Evolutionary conservation across 306 rosid species (phyloP).

Genomic region (Luffa acutangula): DNA sequence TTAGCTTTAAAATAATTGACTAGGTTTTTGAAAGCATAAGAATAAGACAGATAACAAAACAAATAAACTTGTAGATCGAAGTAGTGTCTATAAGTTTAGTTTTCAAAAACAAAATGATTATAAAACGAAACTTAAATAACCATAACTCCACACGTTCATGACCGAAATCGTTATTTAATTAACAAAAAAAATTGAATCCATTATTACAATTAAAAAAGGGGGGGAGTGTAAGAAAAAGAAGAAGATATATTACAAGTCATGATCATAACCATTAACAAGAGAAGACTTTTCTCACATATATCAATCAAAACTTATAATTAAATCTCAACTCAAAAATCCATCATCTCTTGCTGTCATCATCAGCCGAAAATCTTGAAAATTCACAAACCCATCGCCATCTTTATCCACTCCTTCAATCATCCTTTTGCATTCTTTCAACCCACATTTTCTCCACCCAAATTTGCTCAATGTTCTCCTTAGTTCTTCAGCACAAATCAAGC

Average conservation of each 20-base stretch:
- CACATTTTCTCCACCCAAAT: not conserved
- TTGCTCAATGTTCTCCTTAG: not conserved
- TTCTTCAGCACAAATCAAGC: not conserved
- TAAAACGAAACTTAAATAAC: too few relatives aligned
- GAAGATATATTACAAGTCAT: not conserved
- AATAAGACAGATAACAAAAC: too few relatives aligned
- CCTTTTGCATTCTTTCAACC: not conserved
- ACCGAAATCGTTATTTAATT: too few relatives aligned
- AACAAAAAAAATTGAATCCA: too few relatives aligned
- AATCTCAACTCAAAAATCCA: not conserved
- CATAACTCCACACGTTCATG: too few relatives aligned
- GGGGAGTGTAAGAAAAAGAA: too few relatives aligned
- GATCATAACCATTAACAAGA: not conserved
- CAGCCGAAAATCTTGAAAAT: not conserved
- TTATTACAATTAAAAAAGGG: too few relatives aligned
- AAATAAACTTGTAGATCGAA: too few relatives aligned
- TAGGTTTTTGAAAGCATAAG: too few relatives aligned
- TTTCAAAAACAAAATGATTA: too few relatives aligned
- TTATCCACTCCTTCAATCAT: not conserved
- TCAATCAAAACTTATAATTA: not conserved
- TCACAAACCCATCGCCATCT: not conserved
- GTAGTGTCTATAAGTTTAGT: too few relatives aligned
- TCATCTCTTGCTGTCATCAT: not conserved
- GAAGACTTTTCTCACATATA: not conserved
- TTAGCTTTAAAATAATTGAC: too few relatives aligned